A percentile compares a stretch with the other conserved stretches of the same genome.
These are phyloP conservation scores for Apiospora malaysiana DNA, from an alignment of 2,329 filamentous ascomycete species.

Conservation along the genomic window DNA sequence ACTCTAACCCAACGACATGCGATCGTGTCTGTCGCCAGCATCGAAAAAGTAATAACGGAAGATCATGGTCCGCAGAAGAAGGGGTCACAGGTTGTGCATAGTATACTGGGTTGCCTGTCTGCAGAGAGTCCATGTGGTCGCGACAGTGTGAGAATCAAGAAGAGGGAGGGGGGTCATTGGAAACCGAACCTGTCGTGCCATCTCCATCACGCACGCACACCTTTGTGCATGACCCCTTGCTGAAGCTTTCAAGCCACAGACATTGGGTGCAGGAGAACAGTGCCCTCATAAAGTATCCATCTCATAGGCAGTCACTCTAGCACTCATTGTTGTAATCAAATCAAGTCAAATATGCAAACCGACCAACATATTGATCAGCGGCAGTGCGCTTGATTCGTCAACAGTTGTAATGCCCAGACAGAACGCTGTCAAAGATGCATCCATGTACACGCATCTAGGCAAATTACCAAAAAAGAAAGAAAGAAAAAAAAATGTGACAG, in stretches of 20 bases:
- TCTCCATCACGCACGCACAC: no score
- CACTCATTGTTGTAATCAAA: no score
- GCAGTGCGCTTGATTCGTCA: no score
- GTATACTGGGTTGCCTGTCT: not conserved
- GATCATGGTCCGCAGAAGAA: not conserved
- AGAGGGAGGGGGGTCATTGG: not conserved
- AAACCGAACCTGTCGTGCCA: not conserved
- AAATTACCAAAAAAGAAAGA: not conserved
- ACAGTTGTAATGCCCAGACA: no score
- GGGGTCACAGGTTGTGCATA: not conserved
- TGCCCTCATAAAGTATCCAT: no score
- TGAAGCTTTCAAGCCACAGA: no score
- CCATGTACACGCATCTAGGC: not conserved
- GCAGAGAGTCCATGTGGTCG: not conserved
- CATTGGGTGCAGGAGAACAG: no score
- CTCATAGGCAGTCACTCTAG: no score
- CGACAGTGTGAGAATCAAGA: not conserved
- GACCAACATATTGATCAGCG: no score
- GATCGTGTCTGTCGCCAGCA: not conserved
- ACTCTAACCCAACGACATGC: conserved; percentile 6
- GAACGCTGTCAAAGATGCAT: no score
- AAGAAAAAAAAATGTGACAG: not conserved
- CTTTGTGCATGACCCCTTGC: not conserved
- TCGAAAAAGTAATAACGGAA: not conserved
- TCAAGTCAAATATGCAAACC: no score